A percentile compares a stretch with the other conserved stretches of the same genome.
These are phyloP conservation scores for Boletus vermiculosoides DNA, from an alignment of 768 basidiomycete genomes.

Conservation along the genomic window DNA sequence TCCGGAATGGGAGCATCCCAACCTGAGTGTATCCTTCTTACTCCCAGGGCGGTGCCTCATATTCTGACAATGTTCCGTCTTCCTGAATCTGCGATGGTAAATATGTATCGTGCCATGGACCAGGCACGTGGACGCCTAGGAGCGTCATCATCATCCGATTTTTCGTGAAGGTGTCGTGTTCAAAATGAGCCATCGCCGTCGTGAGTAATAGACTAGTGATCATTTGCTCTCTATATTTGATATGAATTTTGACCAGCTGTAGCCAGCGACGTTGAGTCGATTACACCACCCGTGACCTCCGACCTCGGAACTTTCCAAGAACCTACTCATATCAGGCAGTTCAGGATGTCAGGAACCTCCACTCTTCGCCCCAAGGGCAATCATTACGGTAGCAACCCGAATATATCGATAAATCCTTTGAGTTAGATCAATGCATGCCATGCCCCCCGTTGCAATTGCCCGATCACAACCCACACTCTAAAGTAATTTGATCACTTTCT, in stretches of 20 bases:
- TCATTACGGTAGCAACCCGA: background rate
- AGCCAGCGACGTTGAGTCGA: slow-evolving; percentile 8
- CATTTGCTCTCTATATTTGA: slow-evolving; percentile 14
- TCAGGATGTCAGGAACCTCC: background rate
- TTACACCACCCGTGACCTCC: background rate
- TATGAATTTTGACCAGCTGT: background rate
- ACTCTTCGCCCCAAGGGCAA: background rate
- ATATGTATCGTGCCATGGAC: slow-evolving; percentile 64
- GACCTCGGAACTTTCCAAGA: background rate
- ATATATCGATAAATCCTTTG: background rate
- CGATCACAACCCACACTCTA: background rate
- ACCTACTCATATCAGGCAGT: background rate
- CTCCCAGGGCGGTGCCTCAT: slow-evolving; percentile 50
- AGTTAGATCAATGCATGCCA: background rate
- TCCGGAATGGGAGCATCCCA: slow-evolving; percentile 1
- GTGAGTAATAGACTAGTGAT: slow-evolving; percentile 13
- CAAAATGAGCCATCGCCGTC: background rate
- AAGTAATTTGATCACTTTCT: background rate
- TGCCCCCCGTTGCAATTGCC: background rate
- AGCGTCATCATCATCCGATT: slow-evolving; percentile 7
- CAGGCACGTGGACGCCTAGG: slow-evolving; percentile 44
- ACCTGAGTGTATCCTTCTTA: slow-evolving; percentile 43
- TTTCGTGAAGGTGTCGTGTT: background rate
- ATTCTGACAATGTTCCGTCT: slow-evolving; percentile 49
- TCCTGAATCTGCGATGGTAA: slow-evolving; percentile 42